phyloP scores from a whole-genome alignment of 305 asterid genomes.

The Fraxinus velutina region DNA sequence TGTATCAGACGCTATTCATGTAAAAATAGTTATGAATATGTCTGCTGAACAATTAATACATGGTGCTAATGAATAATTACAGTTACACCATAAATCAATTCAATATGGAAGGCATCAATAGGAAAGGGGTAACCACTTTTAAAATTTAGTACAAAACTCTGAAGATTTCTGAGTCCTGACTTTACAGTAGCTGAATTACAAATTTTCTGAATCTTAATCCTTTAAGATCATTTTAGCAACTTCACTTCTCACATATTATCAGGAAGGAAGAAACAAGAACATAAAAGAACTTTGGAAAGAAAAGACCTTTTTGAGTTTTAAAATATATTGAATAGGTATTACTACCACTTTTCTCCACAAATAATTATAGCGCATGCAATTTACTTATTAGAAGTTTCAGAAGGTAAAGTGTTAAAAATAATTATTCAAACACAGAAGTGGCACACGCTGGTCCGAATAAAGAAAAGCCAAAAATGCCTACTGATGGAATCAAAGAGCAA shows the following conservation, averaged over 20 bases:
- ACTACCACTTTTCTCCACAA: not conserved
- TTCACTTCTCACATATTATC: not conserved
- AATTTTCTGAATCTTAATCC: not conserved
- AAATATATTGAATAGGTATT: not conserved
- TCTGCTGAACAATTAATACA: not conserved
- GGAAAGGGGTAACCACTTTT: not conserved
- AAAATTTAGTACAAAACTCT: not conserved
- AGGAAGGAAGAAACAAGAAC: not conserved
- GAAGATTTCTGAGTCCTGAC: not conserved
- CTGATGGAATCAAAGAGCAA: not conserved
- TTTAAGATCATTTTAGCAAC: not conserved
- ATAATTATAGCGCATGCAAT: not conserved
- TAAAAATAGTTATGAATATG: not conserved
- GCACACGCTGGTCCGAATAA: not conserved
- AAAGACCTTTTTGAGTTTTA: not conserved
- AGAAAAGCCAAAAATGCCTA: not conserved
- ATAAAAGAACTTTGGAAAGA: not conserved
- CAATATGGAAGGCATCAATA: not conserved
- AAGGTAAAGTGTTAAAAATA: not conserved
- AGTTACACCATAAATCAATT: not conserved
- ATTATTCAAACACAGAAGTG: not conserved
- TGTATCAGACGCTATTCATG: not conserved
- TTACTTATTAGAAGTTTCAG: not conserved
- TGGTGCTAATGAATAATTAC: conserved; percentile 7
- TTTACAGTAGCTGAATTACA: not conserved